These are phyloP conservation scores for Anthracocystis setariae DNA, from an alignment of 1,284 basidiomycete genomes.

Conservation along the genomic window DNA sequence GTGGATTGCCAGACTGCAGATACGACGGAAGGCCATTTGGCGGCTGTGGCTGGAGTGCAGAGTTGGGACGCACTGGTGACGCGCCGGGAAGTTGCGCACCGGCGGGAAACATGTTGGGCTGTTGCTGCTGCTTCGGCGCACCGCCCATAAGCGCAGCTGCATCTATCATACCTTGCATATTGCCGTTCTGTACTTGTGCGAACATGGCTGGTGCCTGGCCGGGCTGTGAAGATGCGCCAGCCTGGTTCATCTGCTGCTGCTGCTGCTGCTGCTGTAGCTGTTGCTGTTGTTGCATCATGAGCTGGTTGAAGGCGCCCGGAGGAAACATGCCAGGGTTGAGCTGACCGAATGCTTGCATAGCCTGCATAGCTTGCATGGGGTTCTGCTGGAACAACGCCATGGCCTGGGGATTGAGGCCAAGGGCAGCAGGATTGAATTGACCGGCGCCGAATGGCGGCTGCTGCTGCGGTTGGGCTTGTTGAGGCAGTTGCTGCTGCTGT, in stretches of 20 bases:
- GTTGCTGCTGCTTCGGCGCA: constrained; percentile 18
- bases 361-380: constrained; percentile 50
- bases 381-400: constrained; percentile 47
- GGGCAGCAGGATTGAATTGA: constrained; percentile 35
- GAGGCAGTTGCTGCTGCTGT: constrained; percentile 16
- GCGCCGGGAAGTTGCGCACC: constrained; percentile 17
- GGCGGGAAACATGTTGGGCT: constrained; percentile 26
- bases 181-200: constrained; percentile 28
- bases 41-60: constrained; percentile 27
- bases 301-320: constrained; percentile 37
- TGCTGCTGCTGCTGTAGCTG: constrained; percentile 27
- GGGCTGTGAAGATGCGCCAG: constrained; percentile 21
- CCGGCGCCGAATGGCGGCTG: constrained; percentile 27
- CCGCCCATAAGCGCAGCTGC: constrained; percentile 40
- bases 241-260: constrained; percentile 27
- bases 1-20: constrained; percentile 31
- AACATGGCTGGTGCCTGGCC: constrained; percentile 31
- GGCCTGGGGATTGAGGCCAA: constrained; percentile 41
- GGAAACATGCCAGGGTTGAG: constrained; percentile 41
- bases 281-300: constrained; percentile 46
- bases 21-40: constrained; percentile 48
- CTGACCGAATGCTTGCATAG: constrained; percentile 45
- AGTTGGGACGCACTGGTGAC: constrained; percentile 38
- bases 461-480: constrained; percentile 23
- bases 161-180: constrained; percentile 36